phyloP scores from a whole-genome alignment of 371 early-diverging fungal species.

The Aphelidium insulamus region DNA sequence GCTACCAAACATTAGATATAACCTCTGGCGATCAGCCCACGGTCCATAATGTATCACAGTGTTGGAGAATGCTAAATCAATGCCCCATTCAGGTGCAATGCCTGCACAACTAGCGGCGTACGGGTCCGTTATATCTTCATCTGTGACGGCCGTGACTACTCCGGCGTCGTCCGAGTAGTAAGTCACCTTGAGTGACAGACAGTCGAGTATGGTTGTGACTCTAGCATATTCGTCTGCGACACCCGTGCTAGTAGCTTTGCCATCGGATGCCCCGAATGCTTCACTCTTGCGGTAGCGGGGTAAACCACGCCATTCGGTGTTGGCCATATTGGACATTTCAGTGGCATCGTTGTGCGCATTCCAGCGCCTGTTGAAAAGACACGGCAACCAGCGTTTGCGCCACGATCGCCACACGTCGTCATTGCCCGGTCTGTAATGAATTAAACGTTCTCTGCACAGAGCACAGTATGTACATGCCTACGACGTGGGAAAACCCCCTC shows the following conservation, averaged over 20 bases:
- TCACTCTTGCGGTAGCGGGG: constrained; percentile 14
- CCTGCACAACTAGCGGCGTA: constrained; percentile 33
- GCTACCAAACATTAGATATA: neutral
- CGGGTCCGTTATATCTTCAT: constrained; percentile 3
- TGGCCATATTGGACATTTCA: no score
- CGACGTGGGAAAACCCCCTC: constrained; percentile 6
- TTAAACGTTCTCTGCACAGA: neutral
- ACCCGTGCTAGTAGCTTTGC: constrained; percentile 9
- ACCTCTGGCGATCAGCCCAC: constrained; percentile 69
- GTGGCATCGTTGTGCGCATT: neutral
- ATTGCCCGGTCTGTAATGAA: neutral
- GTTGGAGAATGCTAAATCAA: constrained; percentile 31
- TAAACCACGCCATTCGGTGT: constrained; percentile 17
- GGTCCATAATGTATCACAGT: constrained; percentile 54
- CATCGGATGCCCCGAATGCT: constrained; percentile 6
- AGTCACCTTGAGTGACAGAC: constrained; percentile 25
- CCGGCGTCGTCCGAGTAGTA: constrained; percentile 53
- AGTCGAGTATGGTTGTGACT: constrained; percentile 37
- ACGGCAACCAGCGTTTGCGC: neutral
- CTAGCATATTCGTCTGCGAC: constrained; percentile 42
- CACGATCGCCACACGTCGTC: neutral
- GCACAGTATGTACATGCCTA: constrained; percentile 3
- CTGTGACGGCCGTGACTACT: constrained; percentile 25
- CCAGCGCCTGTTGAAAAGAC: neutral
- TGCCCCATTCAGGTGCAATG: constrained; percentile 45